Base-by-base conservation (phyloP, 768 basidiomycete species). In the Mycena sanguinolenta region DNA sequence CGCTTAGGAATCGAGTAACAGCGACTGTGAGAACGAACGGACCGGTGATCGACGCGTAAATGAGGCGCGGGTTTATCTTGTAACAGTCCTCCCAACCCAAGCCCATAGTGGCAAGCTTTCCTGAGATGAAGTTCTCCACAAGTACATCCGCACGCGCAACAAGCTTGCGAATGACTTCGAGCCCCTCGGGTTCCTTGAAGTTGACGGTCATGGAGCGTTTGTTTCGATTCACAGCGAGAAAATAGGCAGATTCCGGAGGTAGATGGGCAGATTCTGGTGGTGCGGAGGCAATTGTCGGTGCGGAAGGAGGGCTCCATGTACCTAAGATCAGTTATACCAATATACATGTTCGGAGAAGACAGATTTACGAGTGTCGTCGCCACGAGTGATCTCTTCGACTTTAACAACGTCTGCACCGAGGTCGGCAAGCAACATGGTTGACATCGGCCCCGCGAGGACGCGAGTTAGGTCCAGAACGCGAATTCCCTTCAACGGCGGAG, bases 371-470 rank as follows among this genome's bases (percentile, higher is more conserved):
- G 97, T 98, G 81, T 98, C 97, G 76, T 98, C 97, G 27, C 97
- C 97, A 67, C 85, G 87, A 52, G 86, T 84, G 61, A 89, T 84
- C 77, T 95, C 93, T 77, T 97, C 95, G 7, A 98, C 89, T 79
- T 98, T 98, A 79, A 98, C 89, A 32, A 98, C 95, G 77, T 98
- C 95, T 55, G 97, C 97, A 1, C 95, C 92, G 39, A 97, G 82
- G 81, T 97, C 95, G 9, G 92, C 96, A n/a, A 98, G 85, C 69
- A 97, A 86, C 96, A 97, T 94, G 2, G 95, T 94, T n/a, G 92
- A 90, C 1, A 92, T 92, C 36, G 96, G 96, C 0, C 95, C 96
- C n/a, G 96, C 96, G 83, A 1, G 83, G 1, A 98, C 93, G 32
- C 97, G 88, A 17, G 96, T 95, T 64, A 98, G 81, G 80, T 98